Base-by-base conservation (phyloP, 306 rosid species). In the Dalbergia cochinchinensis region DNA sequence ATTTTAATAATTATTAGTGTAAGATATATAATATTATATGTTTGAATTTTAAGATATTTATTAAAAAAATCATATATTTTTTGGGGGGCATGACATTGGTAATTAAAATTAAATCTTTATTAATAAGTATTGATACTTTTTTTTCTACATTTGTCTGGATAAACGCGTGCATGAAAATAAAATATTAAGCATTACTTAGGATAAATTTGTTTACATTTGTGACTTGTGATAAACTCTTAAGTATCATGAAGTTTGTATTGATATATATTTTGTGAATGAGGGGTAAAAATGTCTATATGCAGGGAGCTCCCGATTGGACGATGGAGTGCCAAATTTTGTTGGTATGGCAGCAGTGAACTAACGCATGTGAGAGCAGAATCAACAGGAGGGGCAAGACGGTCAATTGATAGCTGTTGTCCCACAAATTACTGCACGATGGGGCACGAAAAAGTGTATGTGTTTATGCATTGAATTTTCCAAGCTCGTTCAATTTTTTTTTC, bases 301-400 rank as follows among this genome's bases (percentile, higher is more conserved):
- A 1, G 3, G 55, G 16, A 31, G 15, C 76, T 18, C 22, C 44
- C 53, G 31, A 48, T 47, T 73, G 79, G 74, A 71, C 48, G 35
- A 63, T 4, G 33, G 70, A 39, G 73, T 55, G 74, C 34, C 42
- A 61, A 19, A 58, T 51, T 55, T 55, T 68, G 88, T 78, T 79
- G 83, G 59, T 26, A 66, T 20, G 58, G 70, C 63, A 53, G 75
- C 18, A 39, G 11, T 47, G 54, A 41, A 39, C 62, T n/a, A n/a
- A 16, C 77, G n/a, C 79, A 63, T 69, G 85, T 50, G 68, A 67
- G 42, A 54, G 53, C 51, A 65, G 83, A 80, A 83, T 45, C 57
- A 65, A 53, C 16, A 68, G 47, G n/a, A 61, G 63, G 85, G 84
- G 65, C 59, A 42, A 12, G 33, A 26, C 50, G 47, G 88, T 87